Evolutionary conservation across 2,329 filamentous ascomycete genomes (phyloP).

Genomic region (Thermochaetoides dissita): DNA sequence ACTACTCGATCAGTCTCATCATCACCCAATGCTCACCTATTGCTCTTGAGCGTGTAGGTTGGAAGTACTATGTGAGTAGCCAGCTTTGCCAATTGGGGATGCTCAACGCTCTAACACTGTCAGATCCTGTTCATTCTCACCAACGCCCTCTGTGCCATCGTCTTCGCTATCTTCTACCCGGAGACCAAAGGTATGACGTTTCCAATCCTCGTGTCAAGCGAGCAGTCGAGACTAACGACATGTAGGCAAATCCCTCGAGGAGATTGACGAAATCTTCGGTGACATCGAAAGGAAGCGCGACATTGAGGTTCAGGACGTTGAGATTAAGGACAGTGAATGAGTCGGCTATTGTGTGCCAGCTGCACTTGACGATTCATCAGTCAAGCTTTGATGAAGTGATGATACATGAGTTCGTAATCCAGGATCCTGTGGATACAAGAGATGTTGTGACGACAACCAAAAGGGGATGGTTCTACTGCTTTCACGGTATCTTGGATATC

Average conservation of each 20-base stretch:
- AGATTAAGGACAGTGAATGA: too few relatives aligned
- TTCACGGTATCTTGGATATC: too few relatives aligned
- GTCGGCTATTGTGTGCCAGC: too few relatives aligned
- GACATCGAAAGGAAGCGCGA: slow-evolving; percentile 18
- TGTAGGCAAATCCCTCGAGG: slow-evolving; percentile 26
- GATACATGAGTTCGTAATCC: too few relatives aligned
- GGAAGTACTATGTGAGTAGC: slow-evolving; percentile 26
- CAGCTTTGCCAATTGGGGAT: too few relatives aligned
- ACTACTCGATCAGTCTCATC: slow-evolving; percentile 26
- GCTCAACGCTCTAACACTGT: rapidly evolving
- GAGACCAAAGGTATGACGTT: slow-evolving; percentile 22
- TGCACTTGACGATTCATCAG: too few relatives aligned
- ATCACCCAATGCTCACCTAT: slow-evolving; percentile 29
- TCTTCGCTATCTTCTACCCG: slow-evolving; percentile 24
- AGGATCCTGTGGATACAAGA: too few relatives aligned
- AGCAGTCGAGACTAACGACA: not conserved
- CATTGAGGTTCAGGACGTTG: not conserved
- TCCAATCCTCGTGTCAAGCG: too few relatives aligned
- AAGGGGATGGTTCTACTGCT: too few relatives aligned
- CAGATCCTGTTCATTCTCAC: slow-evolving; percentile 27
- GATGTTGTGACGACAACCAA: too few relatives aligned
- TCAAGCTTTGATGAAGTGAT: too few relatives aligned
- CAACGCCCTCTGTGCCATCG: slow-evolving; percentile 23
- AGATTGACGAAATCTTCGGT: slow-evolving; percentile 27
- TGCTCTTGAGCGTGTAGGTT: slow-evolving; percentile 24